phyloP scores from a whole-genome alignment of 2,329 filamentous ascomycete species.

The Cladosporium sp. region DNA sequence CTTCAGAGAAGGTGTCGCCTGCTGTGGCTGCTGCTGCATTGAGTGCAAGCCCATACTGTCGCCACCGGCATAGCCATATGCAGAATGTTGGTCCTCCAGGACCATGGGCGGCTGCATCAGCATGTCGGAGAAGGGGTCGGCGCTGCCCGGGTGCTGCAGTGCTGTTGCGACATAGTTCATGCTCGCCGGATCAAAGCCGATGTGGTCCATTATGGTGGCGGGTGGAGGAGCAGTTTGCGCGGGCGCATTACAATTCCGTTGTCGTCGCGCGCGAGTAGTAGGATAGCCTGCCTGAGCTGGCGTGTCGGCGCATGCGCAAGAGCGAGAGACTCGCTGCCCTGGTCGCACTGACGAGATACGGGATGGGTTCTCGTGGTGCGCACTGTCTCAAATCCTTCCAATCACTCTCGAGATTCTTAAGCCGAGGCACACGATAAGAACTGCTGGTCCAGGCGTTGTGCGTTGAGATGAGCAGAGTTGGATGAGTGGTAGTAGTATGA shows the following conservation, averaged over 20 bases:
- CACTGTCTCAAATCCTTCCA: slow-evolving; percentile 17
- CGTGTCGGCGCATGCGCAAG: slow-evolving; percentile 3
- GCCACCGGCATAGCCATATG: slow-evolving; percentile 55
- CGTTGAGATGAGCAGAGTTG: background rate
- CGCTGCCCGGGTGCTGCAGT: slow-evolving; percentile 53
- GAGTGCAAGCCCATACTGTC: slow-evolving; percentile 11
- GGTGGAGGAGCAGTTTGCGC: background rate
- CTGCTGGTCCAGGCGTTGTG: slow-evolving; percentile 7
- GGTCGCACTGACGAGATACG: slow-evolving; percentile 8
- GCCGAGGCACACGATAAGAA: slow-evolving; percentile 18
- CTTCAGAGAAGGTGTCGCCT: slow-evolving; percentile 31
- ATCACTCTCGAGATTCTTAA: slow-evolving; percentile 5
- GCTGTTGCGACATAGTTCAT: slow-evolving; percentile 61
- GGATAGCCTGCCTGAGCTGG: background rate
- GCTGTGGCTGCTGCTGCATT: slow-evolving; percentile 14
- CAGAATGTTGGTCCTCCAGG: slow-evolving; percentile 56
- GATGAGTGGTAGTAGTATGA: background rate
- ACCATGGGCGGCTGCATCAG: slow-evolving; percentile 51
- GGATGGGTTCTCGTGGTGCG: slow-evolving; percentile 8
- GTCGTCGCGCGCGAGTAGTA: background rate
- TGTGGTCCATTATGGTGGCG: slow-evolving; percentile 15
- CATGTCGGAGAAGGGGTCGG: slow-evolving; percentile 38
- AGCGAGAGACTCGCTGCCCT: background rate
- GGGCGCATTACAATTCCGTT: slow-evolving; percentile 9
- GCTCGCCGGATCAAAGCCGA: slow-evolving; percentile 20